phyloP scores from a whole-genome alignment of 805 yeast species.

The Hanseniaspora opuntiae region DNA sequence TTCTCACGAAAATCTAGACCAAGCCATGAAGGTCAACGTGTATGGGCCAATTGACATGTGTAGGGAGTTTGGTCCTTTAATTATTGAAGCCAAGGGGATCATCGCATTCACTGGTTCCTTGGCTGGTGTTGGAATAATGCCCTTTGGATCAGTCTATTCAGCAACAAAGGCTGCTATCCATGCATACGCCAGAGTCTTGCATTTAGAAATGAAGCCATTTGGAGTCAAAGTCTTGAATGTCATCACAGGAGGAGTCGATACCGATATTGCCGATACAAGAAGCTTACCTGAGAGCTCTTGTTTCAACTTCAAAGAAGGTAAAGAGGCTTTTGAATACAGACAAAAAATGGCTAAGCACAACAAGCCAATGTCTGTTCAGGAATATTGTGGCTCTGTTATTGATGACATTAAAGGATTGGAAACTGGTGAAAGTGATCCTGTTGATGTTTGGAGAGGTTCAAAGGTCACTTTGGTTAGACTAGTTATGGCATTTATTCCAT shows the following conservation, averaged over 20 bases:
- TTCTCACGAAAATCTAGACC: conserved; percentile 36
- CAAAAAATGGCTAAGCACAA: conserved; percentile 46
- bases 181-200: conserved; percentile 49
- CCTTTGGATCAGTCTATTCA: conserved; percentile 54
- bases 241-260: conserved; percentile 63
- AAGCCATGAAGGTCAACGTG: conserved; percentile 53
- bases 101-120: conserved; percentile 65
- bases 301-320: conserved; percentile 39
- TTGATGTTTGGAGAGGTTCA: conserved; percentile 47
- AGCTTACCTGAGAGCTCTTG: conserved; percentile 44
- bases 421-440: conserved; percentile 23
- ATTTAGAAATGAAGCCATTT: conserved; percentile 57
- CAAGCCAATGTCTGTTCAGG: conserved; percentile 47
- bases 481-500: conserved; percentile 31
- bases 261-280: conserved; percentile 56
- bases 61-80: conserved; percentile 40
- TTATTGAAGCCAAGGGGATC: conserved; percentile 32
- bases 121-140: conserved; percentile 54
- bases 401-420: conserved; percentile 9
- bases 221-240: conserved; percentile 57
- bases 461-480: conserved; percentile 29
- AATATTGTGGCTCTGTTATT: conserved; percentile 40
- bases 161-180: conserved; percentile 67
- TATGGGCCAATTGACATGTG: conserved; percentile 54
- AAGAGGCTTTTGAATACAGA: conserved; percentile 36